Evolutionary conservation across 139 green algal species (phyloP).

Genomic region (Coelastrella sp.): DNA sequence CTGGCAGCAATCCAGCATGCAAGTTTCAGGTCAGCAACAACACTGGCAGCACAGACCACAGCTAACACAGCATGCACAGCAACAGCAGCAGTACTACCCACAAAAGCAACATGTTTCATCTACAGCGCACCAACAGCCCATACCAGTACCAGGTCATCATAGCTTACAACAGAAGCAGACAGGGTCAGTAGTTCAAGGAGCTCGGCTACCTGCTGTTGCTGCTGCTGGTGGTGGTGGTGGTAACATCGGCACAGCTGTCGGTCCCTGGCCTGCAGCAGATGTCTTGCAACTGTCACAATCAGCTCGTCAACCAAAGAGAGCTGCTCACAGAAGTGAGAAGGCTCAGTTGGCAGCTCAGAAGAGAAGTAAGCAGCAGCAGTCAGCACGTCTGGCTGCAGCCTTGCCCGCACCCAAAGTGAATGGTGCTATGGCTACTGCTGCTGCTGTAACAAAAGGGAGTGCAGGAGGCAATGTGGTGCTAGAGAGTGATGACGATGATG

Average conservation of each 20-base stretch:
- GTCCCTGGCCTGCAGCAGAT: background rate
- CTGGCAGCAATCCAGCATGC: no score
- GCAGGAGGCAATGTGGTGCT: background rate
- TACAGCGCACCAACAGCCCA: background rate
- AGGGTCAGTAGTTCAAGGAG: slow-evolving; percentile 8
- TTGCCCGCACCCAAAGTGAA: background rate
- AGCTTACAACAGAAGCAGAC: no score
- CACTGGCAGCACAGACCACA: background rate
- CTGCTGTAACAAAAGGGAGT: background rate
- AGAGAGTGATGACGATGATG: background rate
- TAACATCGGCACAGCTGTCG: background rate
- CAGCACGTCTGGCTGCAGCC: background rate
- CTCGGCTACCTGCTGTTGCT: background rate
- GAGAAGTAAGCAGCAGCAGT: slow-evolving; percentile 11
- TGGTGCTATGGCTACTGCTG: background rate
- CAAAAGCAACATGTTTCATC: background rate
- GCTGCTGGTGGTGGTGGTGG: background rate
- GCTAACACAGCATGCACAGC: background rate
- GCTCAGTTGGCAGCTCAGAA: slow-evolving; percentile 36
- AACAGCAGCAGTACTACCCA: slow-evolving; percentile 6
- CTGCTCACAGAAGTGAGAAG: slow-evolving; percentile 11
- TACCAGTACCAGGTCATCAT: background rate
- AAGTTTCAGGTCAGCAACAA: background rate
- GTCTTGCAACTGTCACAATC: slow-evolving; percentile 37
- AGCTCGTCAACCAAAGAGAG: slow-evolving; percentile 33